Conservation (phyloP, 176 grass and related monocot species). For the Eleusine coracana region DNA sequence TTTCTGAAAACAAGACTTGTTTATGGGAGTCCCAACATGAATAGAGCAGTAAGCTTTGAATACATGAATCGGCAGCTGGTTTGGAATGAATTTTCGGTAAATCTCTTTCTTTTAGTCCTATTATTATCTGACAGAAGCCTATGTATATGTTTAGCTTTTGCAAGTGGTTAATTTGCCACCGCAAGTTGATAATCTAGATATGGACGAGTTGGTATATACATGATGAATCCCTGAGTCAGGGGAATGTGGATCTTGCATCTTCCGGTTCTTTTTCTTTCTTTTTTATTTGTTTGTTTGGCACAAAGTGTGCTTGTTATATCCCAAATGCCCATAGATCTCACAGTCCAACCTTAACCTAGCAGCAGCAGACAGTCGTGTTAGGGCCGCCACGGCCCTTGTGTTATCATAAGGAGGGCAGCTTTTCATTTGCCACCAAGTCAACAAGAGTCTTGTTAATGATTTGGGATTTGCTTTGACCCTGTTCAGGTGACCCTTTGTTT, state of each 20-base stretch:
- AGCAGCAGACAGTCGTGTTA: background rate
- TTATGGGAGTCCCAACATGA: conserved; percentile 95
- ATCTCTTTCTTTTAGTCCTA: conserved; percentile 32
- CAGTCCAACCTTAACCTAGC: background rate
- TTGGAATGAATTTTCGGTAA: conserved; percentile 99
- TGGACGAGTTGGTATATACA: background rate
- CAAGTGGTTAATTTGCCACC: background rate
- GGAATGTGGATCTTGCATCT: conserved; percentile 15
- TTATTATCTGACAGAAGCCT: conserved; percentile 23
- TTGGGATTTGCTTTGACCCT: background rate
- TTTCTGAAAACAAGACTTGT: conserved; percentile 93
- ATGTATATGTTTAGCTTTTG: background rate
- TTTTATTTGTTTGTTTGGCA: background rate
- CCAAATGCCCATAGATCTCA: background rate
- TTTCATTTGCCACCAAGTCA: background rate
- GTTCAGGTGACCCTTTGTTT: background rate
- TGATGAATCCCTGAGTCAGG: conserved; percentile 14
- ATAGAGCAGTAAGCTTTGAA: conserved; percentile 96
- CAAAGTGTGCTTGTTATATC: background rate
- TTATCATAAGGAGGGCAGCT: background rate
- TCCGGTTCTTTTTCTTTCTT: background rate
- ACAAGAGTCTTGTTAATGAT: background rate
- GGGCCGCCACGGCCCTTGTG: background rate
- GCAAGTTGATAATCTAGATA: background rate
- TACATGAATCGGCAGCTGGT: conserved; percentile 99